Base-by-base conservation (phyloP, 306 rosid species). In the Sphenostylis stenocarpa region DNA sequence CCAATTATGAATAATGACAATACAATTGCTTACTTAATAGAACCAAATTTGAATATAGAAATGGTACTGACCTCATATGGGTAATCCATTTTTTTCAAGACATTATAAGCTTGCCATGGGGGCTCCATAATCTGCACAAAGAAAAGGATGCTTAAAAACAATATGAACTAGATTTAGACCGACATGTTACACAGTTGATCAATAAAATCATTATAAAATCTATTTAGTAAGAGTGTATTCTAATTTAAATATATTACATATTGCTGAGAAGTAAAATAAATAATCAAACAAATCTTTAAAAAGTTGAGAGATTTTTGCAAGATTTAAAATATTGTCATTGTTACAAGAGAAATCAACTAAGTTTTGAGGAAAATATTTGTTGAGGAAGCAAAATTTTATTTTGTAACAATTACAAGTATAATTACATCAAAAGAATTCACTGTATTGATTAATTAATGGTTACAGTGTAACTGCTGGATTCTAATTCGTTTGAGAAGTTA, bases 51-150 rank as follows among this genome's bases (percentile, higher is more conserved):
- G 12, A 75, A 33, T 51, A 65, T 55, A 55, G 64, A 70, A 67
- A 72, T 66, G 43, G 68, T 60, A 84, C 87, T 81, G 28, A 82
- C 98, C 97, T 95, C 98, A 67, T 84, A 90, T 12, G 99, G 97
- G 84, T 95, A 95, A 79, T n/a, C 96, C 89, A 95, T 95, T 90
- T 81, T 92, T 84, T 79, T 83, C 90, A 95, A 36, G 63, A 92
- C 91, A 84, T 89, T 90, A 86, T 84, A 84, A 71, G 97, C 97
- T 84, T 81, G 76, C 99, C 97, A 90, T 6, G 97, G 99, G 68
- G 97, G 97, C 82, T 92, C 99, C 93, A 92, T 92, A 74, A 95
- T 95, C 99, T 95, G 90, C 83, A 82, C 55, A 80, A 38, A 78
- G 65, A 73, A 57, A 65, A 80, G 41, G 79, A 19, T 23, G 26